These are phyloP conservation scores for Fusarium circinatum DNA, from an alignment of 2,329 filamentous ascomycete genomes.

Conservation along the genomic window DNA sequence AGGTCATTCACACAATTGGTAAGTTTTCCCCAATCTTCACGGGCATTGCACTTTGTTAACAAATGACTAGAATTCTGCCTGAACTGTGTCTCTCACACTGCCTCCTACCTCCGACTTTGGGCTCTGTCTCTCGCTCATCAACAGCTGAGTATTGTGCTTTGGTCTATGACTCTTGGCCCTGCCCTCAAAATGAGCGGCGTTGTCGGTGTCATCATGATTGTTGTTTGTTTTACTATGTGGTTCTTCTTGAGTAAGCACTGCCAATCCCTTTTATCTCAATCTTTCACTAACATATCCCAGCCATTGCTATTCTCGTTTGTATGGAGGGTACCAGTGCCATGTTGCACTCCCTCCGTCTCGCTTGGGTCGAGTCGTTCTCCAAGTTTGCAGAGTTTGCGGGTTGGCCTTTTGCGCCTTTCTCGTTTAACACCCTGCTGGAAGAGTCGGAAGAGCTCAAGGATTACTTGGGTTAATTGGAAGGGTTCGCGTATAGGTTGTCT, in stretches of 20 bases:
- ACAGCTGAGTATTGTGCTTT: slow-evolving; percentile 94
- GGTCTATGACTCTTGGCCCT: slow-evolving; percentile 91
- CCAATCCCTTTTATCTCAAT: background rate
- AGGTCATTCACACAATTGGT: slow-evolving; percentile 98
- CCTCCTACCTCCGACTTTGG: slow-evolving; percentile 98
- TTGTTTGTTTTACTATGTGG: slow-evolving; percentile 88
- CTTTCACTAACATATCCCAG: slow-evolving; percentile 46
- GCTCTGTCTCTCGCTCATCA: slow-evolving; percentile 96
- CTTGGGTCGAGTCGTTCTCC: slow-evolving; percentile 98
- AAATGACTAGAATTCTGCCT: slow-evolving; percentile 84
- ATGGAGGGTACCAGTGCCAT: slow-evolving; percentile 98
- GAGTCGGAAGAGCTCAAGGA: slow-evolving; percentile 76
- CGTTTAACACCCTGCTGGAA: slow-evolving; percentile 84
- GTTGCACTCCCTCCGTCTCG: slow-evolving; percentile 89
- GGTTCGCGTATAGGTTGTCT: slow-evolving; percentile 17
- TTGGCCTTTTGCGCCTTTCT: slow-evolving; percentile 88
- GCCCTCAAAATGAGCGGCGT: slow-evolving; percentile 75
- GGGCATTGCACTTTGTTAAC: slow-evolving; percentile 44
- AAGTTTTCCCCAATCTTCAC: slow-evolving; percentile 52
- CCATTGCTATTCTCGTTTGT: slow-evolving; percentile 76
- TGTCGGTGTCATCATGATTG: slow-evolving; percentile 80
- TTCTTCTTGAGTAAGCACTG: slow-evolving; percentile 75
- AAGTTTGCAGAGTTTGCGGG: slow-evolving; percentile 96
- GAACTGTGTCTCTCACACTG: slow-evolving; percentile 98
- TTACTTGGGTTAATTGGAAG: slow-evolving; percentile 57